Conservation (phyloP, 768 basidiomycete genomes). For the Xerocomus potaroensis region DNA sequence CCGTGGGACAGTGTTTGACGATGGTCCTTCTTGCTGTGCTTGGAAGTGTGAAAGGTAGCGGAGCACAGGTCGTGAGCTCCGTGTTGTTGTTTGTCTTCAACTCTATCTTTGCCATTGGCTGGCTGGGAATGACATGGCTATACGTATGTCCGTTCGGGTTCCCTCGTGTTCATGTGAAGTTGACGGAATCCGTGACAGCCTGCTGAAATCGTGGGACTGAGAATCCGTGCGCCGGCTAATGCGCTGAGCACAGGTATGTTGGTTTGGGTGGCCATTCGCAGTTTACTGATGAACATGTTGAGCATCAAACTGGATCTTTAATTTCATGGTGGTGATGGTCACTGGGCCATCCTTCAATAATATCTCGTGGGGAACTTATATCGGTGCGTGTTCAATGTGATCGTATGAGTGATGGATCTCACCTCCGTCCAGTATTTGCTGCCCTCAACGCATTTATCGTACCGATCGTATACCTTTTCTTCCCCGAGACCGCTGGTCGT, state of each 20-base stretch:
- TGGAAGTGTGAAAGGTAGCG: conserved; percentile 46
- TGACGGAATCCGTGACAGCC: conserved; percentile 34
- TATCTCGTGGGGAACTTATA: conserved; percentile 58
- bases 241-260: conserved; percentile 50
- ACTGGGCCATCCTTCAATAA: conserved; percentile 56
- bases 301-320: conserved; percentile 51
- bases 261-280: background rate
- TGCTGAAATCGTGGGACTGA: conserved; percentile 60
- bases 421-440: conserved; percentile 41
- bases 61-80: conserved; percentile 47
- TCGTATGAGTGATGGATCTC: background rate
- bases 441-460: conserved; percentile 53
- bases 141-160: conserved; percentile 44
- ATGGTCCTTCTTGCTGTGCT: conserved; percentile 59
- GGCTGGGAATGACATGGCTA: conserved; percentile 70
- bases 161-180: background rate
- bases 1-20: conserved; percentile 52
- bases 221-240: conserved; percentile 61
- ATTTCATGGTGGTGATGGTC: conserved; percentile 57
- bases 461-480: conserved; percentile 55
- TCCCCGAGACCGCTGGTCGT: conserved; percentile 58
- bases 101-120: conserved; percentile 65
- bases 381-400: conserved; percentile 32
- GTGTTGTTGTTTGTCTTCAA: conserved; percentile 68
- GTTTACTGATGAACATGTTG: background rate